Base-by-base conservation (phyloP, 2,329 filamentous ascomycete genomes). In the Neonectria faginata region DNA sequence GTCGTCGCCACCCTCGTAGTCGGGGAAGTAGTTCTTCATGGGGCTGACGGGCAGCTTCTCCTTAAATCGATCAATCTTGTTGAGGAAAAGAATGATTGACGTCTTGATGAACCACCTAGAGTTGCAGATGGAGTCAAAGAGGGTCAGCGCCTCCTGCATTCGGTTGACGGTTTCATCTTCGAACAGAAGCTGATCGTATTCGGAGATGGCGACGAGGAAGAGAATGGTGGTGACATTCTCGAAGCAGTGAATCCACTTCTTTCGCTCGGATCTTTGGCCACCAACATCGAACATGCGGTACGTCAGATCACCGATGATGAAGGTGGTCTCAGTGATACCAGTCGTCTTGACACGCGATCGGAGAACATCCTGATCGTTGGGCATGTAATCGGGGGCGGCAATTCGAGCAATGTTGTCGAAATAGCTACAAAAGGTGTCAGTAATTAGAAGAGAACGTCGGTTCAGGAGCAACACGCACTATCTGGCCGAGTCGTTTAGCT, bases 171-270 rank as follows among this genome's bases (percentile, higher is more conserved):
- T 97, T 85, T 97, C 94, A 77, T 97, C 94, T 79, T 97, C 94
- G 79, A 97, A 97, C 50, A 97, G 87, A 67, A 97, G 86, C 83
- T 97, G 94, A 79, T 97, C 94, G 84, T 97, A 97, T 81, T 97
- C 94, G 72, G 94, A 97, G 74, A 97, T 97, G 81, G 95, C 95
- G 71, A 97, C 95, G 60, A 97, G 84, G 89, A 97, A 97, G 42
- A 97, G 91, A 73, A 97, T 97, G 10, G 94, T 97, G 9, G 94
- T 97, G 76, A 97, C 94, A 75, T 97, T 97, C 84, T 97, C 94
- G 81, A 97, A 97, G 84, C 94, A 97, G 84, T 97, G 94, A 74
- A 97, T 97, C 94, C 94, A 97, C 89, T 97, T 97, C 91, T 97
- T 97, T 79, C 94, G 91, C 83, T 97, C 94, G 7, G 93, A 97